Conservation (phyloP, 768 basidiomycete genomes). For the Leccinum uliginosum region DNA sequence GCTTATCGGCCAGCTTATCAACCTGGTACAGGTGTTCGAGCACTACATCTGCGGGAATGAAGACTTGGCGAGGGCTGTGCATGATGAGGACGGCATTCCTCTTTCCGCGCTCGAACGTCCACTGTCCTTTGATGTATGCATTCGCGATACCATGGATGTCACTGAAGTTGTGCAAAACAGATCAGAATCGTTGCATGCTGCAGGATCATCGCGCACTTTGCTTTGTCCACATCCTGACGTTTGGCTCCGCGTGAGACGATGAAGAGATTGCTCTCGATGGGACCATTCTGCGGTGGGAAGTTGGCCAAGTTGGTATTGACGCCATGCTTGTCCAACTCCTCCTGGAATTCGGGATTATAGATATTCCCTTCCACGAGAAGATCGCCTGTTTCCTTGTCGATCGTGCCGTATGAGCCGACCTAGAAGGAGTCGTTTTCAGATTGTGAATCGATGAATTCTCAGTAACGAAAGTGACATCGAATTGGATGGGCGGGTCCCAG, state of each 20-base stretch:
- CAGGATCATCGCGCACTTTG: constrained; percentile 13
- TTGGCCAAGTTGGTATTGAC: constrained; percentile 13
- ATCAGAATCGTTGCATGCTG: not conserved
- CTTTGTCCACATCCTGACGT: constrained; percentile 7
- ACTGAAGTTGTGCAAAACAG: not conserved
- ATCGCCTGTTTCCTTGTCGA: constrained; percentile 30
- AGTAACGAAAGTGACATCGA: constrained; percentile 19
- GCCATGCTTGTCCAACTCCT: constrained; percentile 12
- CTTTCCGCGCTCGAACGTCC: constrained; percentile 25
- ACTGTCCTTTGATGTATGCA: constrained; percentile 29
- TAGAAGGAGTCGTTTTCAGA: constrained; percentile 3
- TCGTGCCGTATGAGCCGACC: constrained; percentile 35
- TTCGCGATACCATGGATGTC: constrained; percentile 17
- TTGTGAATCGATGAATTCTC: not conserved
- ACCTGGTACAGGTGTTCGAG: constrained; percentile 25
- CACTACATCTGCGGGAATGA: constrained; percentile 16
- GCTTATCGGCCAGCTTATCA: constrained; percentile 25
- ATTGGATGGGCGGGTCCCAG: constrained; percentile 31
- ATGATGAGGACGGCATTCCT: constrained; percentile 32
- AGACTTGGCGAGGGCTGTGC: constrained; percentile 24
- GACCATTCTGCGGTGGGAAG: constrained; percentile 12
- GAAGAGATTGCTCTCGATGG: constrained; percentile 21
- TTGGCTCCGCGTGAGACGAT: constrained; percentile 20
- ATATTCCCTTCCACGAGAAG: constrained; percentile 33
- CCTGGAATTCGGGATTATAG: constrained; percentile 25